phyloP scores from a whole-genome alignment of 352 stramenopile genomes.

The Halophytophthora batemanensis region DNA sequence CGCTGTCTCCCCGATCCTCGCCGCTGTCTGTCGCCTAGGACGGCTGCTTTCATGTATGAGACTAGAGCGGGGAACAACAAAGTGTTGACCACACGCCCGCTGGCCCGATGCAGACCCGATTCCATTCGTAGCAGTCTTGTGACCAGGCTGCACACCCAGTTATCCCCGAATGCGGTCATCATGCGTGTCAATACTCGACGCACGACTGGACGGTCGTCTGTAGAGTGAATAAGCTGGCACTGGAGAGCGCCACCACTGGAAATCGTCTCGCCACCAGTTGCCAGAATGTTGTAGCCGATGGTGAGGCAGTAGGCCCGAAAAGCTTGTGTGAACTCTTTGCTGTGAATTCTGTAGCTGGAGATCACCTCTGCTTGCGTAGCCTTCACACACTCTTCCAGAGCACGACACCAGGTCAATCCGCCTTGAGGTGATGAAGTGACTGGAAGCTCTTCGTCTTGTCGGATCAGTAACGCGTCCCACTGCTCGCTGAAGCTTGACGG shows the following conservation, averaged over 20 bases:
- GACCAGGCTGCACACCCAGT: slow-evolving; percentile 24
- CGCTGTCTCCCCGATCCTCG: slow-evolving; percentile 18
- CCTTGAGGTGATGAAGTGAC: slow-evolving; percentile 1
- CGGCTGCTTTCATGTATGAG: slow-evolving; percentile 19
- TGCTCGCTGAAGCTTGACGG: slow-evolving; percentile 8
- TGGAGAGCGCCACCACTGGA: slow-evolving; percentile 25
- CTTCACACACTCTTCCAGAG: slow-evolving; percentile 24
- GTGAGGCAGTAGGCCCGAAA: slow-evolving; percentile 25
- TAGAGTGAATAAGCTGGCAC: slow-evolving; percentile 11
- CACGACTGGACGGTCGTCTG: slow-evolving; percentile 20
- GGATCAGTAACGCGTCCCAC: slow-evolving; percentile 25
- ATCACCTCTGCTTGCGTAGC: not conserved
- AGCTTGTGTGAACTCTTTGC: slow-evolving; percentile 19
- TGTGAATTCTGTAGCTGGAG: not conserved
- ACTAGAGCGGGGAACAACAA: slow-evolving; percentile 40
- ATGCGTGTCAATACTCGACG: slow-evolving; percentile 20
- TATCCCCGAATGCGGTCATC: slow-evolving; percentile 19
- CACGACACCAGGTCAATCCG: slow-evolving; percentile 27
- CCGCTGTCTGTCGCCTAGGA: slow-evolving; percentile 5
- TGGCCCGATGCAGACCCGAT: slow-evolving; percentile 5
- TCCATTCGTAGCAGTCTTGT: slow-evolving; percentile 18
- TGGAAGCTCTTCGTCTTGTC: not conserved
- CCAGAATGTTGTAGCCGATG: slow-evolving; percentile 22
- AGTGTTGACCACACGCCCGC: slow-evolving; percentile 21
- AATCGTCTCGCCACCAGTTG: slow-evolving; percentile 30